Evolutionary conservation across 2,329 filamentous ascomycete genomes (phyloP).

Genomic region (Onygenales sp.): DNA sequence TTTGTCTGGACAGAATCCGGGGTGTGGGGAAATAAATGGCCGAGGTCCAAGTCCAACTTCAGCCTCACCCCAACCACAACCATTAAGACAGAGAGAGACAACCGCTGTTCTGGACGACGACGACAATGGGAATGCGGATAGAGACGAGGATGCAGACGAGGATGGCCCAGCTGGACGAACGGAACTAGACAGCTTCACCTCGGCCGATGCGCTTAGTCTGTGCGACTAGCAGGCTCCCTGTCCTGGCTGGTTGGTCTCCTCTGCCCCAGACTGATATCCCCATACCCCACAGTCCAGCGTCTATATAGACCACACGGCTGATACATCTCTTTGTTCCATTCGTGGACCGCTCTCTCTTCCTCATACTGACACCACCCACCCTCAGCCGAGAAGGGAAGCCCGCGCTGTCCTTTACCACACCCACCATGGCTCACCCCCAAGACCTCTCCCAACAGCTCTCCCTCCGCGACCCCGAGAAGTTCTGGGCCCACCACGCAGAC

Average conservation of each 20-base stretch:
- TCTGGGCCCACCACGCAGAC: constrained; percentile 67
- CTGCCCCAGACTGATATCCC: too few relatives aligned
- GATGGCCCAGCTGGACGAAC: not conserved
- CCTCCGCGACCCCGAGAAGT: constrained; percentile 57
- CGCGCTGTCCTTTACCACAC: not conserved
- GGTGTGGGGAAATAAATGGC: too few relatives aligned
- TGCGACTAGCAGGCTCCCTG: not conserved
- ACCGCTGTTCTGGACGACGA: not conserved
- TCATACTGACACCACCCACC: too few relatives aligned
- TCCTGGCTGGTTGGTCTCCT: not conserved
- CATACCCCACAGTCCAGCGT: too few relatives aligned
- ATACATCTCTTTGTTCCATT: too few relatives aligned
- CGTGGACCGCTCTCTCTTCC: too few relatives aligned
- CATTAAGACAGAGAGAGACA: not conserved
- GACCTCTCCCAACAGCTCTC: constrained; percentile 47
- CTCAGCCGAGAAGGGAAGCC: too few relatives aligned
- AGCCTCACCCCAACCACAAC: not conserved
- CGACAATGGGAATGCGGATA: not conserved
- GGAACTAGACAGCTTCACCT: not conserved
- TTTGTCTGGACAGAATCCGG: too few relatives aligned
- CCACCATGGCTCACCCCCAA: constrained; percentile 31
- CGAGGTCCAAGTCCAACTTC: too few relatives aligned
- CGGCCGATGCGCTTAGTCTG: not conserved
- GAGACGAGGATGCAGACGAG: not conserved
- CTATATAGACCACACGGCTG: too few relatives aligned